Evolutionary conservation across 2,329 filamentous ascomycete genomes (phyloP).

Genomic region (Gaeumannomyces sp.): DNA sequence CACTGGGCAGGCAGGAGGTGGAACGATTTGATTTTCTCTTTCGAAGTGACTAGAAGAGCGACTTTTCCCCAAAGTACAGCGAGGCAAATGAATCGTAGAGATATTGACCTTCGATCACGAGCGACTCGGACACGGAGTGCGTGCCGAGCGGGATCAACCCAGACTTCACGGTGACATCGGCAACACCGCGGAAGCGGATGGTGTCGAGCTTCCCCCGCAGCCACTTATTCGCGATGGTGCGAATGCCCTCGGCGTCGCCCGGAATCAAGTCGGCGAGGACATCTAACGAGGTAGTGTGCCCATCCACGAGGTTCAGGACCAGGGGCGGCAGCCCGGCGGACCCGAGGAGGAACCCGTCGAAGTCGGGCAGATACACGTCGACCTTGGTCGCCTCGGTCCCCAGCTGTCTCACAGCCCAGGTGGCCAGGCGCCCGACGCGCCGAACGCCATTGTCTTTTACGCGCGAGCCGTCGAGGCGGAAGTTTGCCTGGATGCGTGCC

Average conservation of each 20-base stretch:
- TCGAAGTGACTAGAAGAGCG: slow-evolving; percentile 27
- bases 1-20: background rate
- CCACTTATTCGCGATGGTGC: slow-evolving; percentile 81
- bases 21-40: slow-evolving; percentile 7
- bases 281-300: slow-evolving; percentile 70
- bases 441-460: slow-evolving; percentile 67
- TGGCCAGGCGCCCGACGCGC: slow-evolving; percentile 69
- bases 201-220: slow-evolving; percentile 68
- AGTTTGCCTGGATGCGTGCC: slow-evolving; percentile 74
- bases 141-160: slow-evolving; percentile 74
- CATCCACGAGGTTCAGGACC: slow-evolving; percentile 69
- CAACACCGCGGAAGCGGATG: slow-evolving; percentile 67
- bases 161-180: slow-evolving; percentile 67
- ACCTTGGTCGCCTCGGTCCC: slow-evolving; percentile 69
- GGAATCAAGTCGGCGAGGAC: slow-evolving; percentile 71
- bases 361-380: slow-evolving; percentile 75
- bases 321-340: slow-evolving; percentile 71
- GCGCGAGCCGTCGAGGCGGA: slow-evolving; percentile 70
- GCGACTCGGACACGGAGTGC: slow-evolving; percentile 65
- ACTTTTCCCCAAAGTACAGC: slow-evolving; percentile 56
- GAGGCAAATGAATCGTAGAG: slow-evolving; percentile 59
- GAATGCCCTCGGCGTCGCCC: slow-evolving; percentile 70
- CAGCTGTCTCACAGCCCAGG: slow-evolving; percentile 72
- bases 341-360: slow-evolving; percentile 70
- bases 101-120: slow-evolving; percentile 78